Conservation (phyloP, 805 yeast species). For the Ogataea nitratoaversa region DNA sequence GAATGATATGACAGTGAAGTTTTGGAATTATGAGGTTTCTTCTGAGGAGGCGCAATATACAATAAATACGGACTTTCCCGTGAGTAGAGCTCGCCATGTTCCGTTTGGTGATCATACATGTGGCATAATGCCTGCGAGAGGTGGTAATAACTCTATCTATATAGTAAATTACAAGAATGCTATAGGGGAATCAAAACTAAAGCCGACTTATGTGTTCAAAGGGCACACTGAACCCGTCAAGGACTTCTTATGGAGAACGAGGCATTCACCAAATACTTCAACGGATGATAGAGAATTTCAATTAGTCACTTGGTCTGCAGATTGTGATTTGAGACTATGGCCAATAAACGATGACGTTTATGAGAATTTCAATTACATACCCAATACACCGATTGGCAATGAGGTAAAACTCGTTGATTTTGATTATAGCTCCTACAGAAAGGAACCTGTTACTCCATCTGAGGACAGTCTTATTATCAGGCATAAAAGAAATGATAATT, state of each 20-base stretch:
- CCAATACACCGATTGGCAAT: conserved; percentile 33
- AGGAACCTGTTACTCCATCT: conserved; percentile 39
- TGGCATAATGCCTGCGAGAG: conserved; percentile 86
- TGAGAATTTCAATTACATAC: conserved; percentile 40
- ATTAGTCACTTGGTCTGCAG: conserved; percentile 91
- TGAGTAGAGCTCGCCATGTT: conserved; percentile 79
- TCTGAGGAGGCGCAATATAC: conserved; percentile 48
- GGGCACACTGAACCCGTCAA: conserved; percentile 85
- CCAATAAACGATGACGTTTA: conserved; percentile 50
- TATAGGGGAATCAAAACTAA: conserved; percentile 34
- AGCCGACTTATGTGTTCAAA: conserved; percentile 57
- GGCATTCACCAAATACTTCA: conserved; percentile 40
- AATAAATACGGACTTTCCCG: conserved; percentile 74
- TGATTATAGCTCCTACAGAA: conserved; percentile 41
- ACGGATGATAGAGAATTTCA: conserved; percentile 80
- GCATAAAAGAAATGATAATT: conserved; percentile 14
- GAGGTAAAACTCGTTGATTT: conserved; percentile 33
- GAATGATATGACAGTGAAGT: conserved; percentile 77
- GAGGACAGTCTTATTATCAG: conserved; percentile 23
- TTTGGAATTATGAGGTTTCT: conserved; percentile 63
- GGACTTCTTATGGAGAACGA: conserved; percentile 83
- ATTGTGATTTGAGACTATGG: conserved; percentile 82
- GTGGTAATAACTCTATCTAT: conserved; percentile 67
- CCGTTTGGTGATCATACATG: conserved; percentile 85
- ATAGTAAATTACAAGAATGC: conserved; percentile 46